Percentiles rank a stretch among this genome's conserved stretches.
phyloP scores from a whole-genome alignment of 2,329 filamentous ascomycete genomes.

The Alternaria hordeiaustralica region DNA sequence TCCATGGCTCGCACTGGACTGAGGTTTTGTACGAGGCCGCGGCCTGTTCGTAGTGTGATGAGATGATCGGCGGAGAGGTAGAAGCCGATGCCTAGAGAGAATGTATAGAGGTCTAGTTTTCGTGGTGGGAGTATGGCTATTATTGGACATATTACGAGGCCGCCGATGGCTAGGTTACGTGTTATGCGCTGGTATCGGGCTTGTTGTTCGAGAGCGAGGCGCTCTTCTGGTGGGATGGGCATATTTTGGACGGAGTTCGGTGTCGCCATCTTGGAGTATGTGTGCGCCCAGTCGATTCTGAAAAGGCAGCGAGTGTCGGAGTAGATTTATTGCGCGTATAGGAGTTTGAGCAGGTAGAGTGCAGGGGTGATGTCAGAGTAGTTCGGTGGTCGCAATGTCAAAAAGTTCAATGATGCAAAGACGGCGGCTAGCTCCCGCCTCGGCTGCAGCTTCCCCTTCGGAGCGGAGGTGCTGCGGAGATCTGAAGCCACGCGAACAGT shows the following conservation, averaged over 20 bases:
- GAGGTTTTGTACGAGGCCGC: slow-evolving; percentile 46
- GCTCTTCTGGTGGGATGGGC: slow-evolving; percentile 43
- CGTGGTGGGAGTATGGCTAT: slow-evolving; percentile 65
- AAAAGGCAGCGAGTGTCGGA: not conserved
- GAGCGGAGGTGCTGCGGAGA: slow-evolving; percentile 14
- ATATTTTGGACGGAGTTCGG: slow-evolving; percentile 21
- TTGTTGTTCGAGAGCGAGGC: slow-evolving; percentile 41
- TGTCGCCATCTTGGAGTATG: slow-evolving; percentile 30
- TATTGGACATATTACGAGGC: slow-evolving; percentile 60
- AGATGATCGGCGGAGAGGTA: slow-evolving; percentile 60
- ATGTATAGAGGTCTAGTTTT: slow-evolving; percentile 67
- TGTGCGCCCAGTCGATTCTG: not conserved
- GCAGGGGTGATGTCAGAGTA: not conserved
- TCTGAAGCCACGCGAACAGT: not conserved
- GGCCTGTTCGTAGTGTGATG: slow-evolving; percentile 49
- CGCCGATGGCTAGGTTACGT: slow-evolving; percentile 57
- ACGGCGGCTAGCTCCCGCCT: slow-evolving; percentile 20
- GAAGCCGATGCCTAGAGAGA: slow-evolving; percentile 58
- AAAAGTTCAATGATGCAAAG: slow-evolving; percentile 42
- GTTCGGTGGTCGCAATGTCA: slow-evolving; percentile 10
- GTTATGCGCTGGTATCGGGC: slow-evolving; percentile 37
- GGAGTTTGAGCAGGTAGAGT: not conserved
- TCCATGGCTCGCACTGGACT: slow-evolving; percentile 16
- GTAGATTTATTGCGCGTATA: not conserved
- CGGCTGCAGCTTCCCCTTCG: slow-evolving; percentile 35